A percentile compares a stretch with the other conserved stretches of the same genome.
Conservation (phyloP, 2,329 filamentous ascomycete species). For the Arthrobotrys conoides region DNA sequence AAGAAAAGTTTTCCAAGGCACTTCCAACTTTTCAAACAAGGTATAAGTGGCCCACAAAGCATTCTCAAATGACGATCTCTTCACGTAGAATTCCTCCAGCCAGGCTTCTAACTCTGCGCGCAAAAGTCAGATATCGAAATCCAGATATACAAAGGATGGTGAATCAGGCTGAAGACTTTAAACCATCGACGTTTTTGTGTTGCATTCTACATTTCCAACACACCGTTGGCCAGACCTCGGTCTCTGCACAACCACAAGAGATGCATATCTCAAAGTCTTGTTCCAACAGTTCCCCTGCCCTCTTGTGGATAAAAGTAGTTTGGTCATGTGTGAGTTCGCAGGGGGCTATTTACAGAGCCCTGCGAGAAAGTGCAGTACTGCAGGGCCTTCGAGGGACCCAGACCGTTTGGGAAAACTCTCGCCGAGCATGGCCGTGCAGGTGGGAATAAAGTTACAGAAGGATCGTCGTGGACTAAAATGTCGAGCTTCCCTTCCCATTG, state of each 20-base stretch:
- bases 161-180: conserved; percentile 24
- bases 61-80: conserved; percentile 39
- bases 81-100: conserved; percentile 20
- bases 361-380: conserved; percentile 22
- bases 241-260: conserved; percentile 21
- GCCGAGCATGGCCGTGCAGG: conserved; percentile 1
- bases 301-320: conserved; percentile 18
- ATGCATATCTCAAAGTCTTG: conserved; percentile 17
- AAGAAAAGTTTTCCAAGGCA: conserved; percentile 32
- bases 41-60: conserved; percentile 7
- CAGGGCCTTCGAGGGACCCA: conserved; percentile 39
- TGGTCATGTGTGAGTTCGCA: conserved; percentile 35
- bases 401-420: conserved; percentile 23
- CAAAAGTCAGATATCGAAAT: conserved; percentile 30
- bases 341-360: conserved; percentile 3
- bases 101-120: conserved; percentile 7
- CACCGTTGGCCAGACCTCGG: conserved; percentile 41
- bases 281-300: conserved; percentile 16
- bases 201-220: conserved; percentile 61
- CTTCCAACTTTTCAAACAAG: conserved; percentile 9
- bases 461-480: conserved; percentile 37
- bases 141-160: not conserved
- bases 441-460: conserved; percentile 51
- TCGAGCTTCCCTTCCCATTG: conserved; percentile 25
- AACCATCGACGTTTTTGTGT: conserved; percentile 49